Evolutionary conservation across 768 basidiomycete genomes (phyloP), one percentile per base, ranked within the genome.

Genomic region (Mycena belliarum): DNA sequence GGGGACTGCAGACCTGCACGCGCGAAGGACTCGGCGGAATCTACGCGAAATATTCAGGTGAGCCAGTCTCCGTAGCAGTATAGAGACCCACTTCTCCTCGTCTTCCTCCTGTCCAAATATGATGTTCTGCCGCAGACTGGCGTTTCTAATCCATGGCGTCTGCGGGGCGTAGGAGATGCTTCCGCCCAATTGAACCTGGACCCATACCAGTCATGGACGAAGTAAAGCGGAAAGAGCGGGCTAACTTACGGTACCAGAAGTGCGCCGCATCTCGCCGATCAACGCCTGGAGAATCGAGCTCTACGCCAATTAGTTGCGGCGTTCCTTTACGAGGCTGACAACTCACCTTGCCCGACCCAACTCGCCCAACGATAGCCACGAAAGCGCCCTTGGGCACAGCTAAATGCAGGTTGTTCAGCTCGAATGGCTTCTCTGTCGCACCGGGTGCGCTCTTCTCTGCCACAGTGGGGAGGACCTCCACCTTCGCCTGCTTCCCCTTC

Each of bases 81-180:
- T 23, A 8, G 20, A 53, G 16, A 61, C 67, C 21, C 43, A 82
- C 82, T 72, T 78, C 16, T 77, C 74, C 37, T 85, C 82, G 51
- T 92, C 82, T 55, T 84, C 85, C 7, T 76, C 71, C 63, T 83
- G 79, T 0, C 89, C 91, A 66, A 94, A 93, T 0, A 85, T 65
- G 61, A 94, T 82, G 68, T 94, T 94, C 50, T 88, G 82, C 25
- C 84, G 79, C 24, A 93, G 71, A 0, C 86, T 89, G 0, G 85
- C 86, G 67, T 86, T 86, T 64, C 72, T 72, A 63, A 89, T 85
- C 87, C 87, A 89, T 0, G 87, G 73, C 20, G 76, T 69, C 66
- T 87, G 85, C 7, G 86, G 81, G 0, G 83, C 82, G 65, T 86
- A 86, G 0, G 83, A 82, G 7, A 84, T 72, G 1, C 74, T 72